These are phyloP conservation scores for Elsinoe arachidis DNA, from an alignment of 2,329 filamentous ascomycete species.

Conservation along the genomic window DNA sequence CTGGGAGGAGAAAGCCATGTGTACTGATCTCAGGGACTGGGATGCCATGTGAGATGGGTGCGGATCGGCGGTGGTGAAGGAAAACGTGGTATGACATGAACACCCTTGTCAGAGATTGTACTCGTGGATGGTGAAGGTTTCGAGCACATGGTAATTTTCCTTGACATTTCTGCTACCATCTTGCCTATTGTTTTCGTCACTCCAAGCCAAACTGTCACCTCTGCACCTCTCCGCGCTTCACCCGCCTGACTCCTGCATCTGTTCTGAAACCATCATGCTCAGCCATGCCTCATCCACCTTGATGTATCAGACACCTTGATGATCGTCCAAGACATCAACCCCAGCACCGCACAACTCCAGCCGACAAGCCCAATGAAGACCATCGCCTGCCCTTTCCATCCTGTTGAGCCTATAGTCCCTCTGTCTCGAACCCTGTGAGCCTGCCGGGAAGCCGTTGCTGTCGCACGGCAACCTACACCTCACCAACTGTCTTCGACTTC, in stretches of 20 bases:
- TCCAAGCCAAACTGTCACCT: too few species aligned
- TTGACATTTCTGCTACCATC: background rate
- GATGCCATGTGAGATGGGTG: background rate
- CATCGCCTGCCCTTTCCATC: background rate
- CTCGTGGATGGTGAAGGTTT: background rate
- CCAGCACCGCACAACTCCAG: background rate
- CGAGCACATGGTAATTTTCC: background rate
- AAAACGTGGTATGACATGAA: background rate
- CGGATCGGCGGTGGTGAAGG: background rate
- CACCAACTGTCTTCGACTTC: background rate
- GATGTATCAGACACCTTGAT: background rate
- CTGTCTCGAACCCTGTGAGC: background rate
- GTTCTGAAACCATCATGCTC: background rate
- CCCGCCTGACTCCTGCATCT: background rate
- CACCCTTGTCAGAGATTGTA: background rate
- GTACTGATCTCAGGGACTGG: background rate
- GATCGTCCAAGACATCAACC: background rate
- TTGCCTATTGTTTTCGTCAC: too few species aligned
- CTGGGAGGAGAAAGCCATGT: background rate
- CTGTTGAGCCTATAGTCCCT: background rate
- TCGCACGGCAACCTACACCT: background rate
- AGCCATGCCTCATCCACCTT: background rate
- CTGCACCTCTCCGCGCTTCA: background rate
- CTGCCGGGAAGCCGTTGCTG: background rate
- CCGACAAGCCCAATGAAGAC: background rate